These are phyloP conservation scores for Primulina eburnea DNA, from an alignment of 257 asterid genomes.

Conservation along the genomic window DNA sequence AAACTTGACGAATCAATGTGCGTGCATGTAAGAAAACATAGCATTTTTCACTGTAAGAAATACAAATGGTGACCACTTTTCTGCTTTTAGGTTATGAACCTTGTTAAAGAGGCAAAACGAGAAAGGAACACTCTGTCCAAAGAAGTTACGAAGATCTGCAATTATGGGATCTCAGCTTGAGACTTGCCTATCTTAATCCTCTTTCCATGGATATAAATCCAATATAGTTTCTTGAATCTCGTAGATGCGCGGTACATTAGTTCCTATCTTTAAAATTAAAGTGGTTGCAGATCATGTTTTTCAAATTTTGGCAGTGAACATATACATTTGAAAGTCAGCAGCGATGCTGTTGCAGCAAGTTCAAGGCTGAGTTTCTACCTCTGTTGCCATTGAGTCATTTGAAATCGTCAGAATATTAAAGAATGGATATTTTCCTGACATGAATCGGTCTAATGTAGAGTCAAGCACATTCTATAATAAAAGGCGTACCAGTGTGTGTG, in stretches of 20 bases:
- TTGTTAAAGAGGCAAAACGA: constrained; percentile 41
- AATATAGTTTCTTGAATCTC: background rate
- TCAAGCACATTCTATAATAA: no score
- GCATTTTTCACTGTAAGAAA: background rate
- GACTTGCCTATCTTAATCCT: background rate
- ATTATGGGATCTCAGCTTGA: constrained; percentile 49
- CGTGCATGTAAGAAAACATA: no score
- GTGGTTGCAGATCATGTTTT: background rate
- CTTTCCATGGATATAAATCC: constrained; percentile 5
- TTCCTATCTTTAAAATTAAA: background rate
- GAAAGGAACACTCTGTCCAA: constrained; percentile 40
- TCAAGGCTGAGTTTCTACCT: background rate
- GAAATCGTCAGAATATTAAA: background rate
- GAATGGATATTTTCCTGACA: background rate
- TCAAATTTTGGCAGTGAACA: background rate
- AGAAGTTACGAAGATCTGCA: constrained; percentile 51
- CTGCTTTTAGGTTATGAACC: constrained; percentile 36
- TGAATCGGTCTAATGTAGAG: background rate
- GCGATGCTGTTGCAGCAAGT: background rate
- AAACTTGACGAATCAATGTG: background rate
- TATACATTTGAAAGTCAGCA: background rate
- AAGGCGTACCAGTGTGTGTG: no score
- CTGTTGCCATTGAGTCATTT: background rate
- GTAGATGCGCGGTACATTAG: background rate
- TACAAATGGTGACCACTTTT: background rate